phyloP scores from a whole-genome alignment of 305 asterid genomes.

The Fraxinus greggii region DNA sequence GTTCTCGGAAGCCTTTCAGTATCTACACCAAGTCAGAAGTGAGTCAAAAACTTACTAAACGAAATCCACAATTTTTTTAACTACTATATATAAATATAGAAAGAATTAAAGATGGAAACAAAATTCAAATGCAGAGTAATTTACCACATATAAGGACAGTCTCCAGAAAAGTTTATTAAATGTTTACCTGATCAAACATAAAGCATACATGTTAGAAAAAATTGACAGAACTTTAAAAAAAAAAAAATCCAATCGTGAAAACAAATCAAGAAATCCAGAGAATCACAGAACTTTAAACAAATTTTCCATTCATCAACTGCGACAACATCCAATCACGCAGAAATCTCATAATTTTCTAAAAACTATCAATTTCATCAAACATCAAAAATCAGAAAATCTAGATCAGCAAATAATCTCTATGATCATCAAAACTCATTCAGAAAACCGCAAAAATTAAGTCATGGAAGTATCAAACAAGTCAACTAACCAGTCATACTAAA shows the following conservation, averaged over 20 bases:
- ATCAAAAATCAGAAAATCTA: not conserved
- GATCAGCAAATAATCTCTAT: constrained; percentile 35
- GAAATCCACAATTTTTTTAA: constrained; percentile 10
- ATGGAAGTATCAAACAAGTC: constrained; percentile 13
- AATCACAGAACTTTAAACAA: constrained; percentile 12
- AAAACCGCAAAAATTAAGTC: not conserved
- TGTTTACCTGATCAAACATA: constrained; percentile 27
- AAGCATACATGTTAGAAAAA: constrained; percentile 6
- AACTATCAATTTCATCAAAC: constrained; percentile 28
- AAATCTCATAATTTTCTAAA: constrained; percentile 15
- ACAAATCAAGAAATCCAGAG: not conserved
- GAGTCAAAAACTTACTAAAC: constrained; percentile 8
- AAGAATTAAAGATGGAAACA: not conserved
- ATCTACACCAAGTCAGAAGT: constrained; percentile 31
- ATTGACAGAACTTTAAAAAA: not conserved
- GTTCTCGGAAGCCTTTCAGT: constrained; percentile 30
- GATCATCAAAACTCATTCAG: constrained; percentile 21
- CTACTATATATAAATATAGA: not conserved
- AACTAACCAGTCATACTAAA: constrained; percentile 26
- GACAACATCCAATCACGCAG: constrained; percentile 17
- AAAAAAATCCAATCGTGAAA: not conserved
- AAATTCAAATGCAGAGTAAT: constrained; percentile 22
- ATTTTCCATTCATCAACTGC: constrained; percentile 16
- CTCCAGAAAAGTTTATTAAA: constrained; percentile 22
- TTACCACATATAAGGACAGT: constrained; percentile 24